Evolutionary conservation across 805 yeast species (phyloP).

Genomic region (Schwanniomyces occidentalis): DNA sequence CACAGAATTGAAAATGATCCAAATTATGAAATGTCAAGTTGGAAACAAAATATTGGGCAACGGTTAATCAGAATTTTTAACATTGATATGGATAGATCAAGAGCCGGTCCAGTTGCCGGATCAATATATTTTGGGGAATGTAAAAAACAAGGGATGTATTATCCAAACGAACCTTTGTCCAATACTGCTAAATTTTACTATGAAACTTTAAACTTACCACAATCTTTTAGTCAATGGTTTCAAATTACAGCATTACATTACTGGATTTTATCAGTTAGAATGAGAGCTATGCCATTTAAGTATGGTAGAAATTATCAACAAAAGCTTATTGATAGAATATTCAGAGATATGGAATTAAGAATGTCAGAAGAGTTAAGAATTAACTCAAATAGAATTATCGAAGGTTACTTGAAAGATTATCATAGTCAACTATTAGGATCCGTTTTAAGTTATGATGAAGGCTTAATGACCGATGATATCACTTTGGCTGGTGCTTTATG

Average conservation of each 20-base stretch:
- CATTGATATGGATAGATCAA: slow-evolving; percentile 86
- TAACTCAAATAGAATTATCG: slow-evolving; percentile 75
- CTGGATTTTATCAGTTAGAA: slow-evolving; percentile 91
- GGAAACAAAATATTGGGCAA: slow-evolving; percentile 58
- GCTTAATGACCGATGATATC: slow-evolving; percentile 74
- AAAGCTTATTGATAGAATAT: slow-evolving; percentile 83
- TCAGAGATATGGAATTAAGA: slow-evolving; percentile 85
- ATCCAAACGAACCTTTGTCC: slow-evolving; percentile 69
- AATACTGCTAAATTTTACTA: slow-evolving; percentile 82
- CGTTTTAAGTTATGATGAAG: slow-evolving; percentile 91
- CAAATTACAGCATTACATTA: slow-evolving; percentile 88
- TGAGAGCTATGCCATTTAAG: slow-evolving; percentile 94
- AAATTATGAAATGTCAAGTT: slow-evolving; percentile 34
- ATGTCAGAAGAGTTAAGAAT: slow-evolving; percentile 86
- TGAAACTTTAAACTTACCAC: slow-evolving; percentile 77
- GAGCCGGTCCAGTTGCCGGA: slow-evolving; percentile 96
- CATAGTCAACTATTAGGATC: slow-evolving; percentile 88
- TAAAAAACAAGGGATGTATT: slow-evolving; percentile 78
- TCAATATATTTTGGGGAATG: slow-evolving; percentile 83
- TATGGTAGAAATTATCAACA: slow-evolving; percentile 90
- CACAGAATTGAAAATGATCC: slow-evolving; percentile 38
- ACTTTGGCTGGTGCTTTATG: slow-evolving; percentile 77
- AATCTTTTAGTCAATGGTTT: slow-evolving; percentile 93
- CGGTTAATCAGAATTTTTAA: slow-evolving; percentile 58
- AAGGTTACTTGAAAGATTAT: slow-evolving; percentile 84